A percentile compares a stretch with the other conserved stretches of the same genome.
Conservation (phyloP, 2,329 filamentous ascomycete genomes). For the Colletotrichum sp. region DNA sequence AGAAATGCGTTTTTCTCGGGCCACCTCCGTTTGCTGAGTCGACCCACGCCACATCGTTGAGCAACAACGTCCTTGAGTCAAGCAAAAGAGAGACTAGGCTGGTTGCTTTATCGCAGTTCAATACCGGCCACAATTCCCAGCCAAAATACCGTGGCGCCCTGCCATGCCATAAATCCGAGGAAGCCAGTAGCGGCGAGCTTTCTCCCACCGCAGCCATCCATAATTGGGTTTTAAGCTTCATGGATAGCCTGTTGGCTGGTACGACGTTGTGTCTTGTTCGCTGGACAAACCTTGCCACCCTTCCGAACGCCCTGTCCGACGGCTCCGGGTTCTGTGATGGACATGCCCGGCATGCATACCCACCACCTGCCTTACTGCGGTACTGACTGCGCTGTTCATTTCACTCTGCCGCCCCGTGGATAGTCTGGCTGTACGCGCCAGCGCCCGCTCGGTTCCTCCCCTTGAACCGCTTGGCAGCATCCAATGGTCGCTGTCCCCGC, state of each 20-base stretch:
- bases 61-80: neutral
- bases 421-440: neutral
- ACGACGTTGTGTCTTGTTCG: neutral
- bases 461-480: neutral
- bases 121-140: neutral
- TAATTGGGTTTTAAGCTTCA: neutral
- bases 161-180: neutral
- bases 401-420: neutral
- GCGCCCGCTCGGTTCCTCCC: neutral
- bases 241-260: neutral
- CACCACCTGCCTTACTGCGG: neutral
- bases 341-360: neutral
- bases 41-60: neutral
- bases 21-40: neutral
- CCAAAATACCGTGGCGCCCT: neutral
- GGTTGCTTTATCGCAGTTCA: neutral
- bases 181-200: neutral
- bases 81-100: neutral
- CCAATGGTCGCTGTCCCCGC: neutral
- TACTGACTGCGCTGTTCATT: neutral
- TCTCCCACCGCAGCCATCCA: neutral
- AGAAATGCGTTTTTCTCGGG: neutral
- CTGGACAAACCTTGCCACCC: neutral
- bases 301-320: neutral
- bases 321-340: neutral